A percentile compares a stretch with the other conserved stretches of the same genome.
Conservation (phyloP, 208 protist genomes). For the Leishmania mexicana region DNA sequence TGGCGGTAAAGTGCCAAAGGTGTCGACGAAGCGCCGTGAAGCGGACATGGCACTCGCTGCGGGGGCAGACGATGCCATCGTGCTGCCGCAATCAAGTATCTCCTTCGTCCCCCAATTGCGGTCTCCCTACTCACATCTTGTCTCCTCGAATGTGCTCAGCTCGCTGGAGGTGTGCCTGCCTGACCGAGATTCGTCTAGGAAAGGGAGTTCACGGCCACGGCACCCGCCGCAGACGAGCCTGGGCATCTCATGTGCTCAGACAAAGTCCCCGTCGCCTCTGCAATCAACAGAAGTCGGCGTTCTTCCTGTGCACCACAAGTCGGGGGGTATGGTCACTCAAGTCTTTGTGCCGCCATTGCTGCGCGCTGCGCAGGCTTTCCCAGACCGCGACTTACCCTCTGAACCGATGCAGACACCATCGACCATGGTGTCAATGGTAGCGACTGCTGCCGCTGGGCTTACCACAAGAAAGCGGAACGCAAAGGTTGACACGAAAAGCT, state of each 20-base stretch:
- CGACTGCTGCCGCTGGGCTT: not conserved
- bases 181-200: not conserved
- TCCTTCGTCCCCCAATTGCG: constrained; percentile 1
- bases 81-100: not conserved
- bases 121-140: not conserved
- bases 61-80: constrained; percentile 8
- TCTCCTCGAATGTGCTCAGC: not conserved
- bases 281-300: not conserved
- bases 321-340: not conserved
- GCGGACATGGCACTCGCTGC: constrained; percentile 4
- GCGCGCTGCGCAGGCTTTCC: constrained; percentile 3
- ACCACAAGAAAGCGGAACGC: not conserved
- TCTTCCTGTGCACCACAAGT: not conserved
- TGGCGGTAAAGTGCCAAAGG: not conserved
- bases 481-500: not conserved
- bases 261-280: not conserved
- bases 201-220: not conserved
- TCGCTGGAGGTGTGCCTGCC: constrained; percentile 13
- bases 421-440: no score
- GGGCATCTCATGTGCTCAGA: not conserved
- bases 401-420: not conserved
- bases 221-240: not conserved
- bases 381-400: not conserved
- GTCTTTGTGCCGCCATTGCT: not conserved
- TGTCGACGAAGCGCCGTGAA: constrained; percentile 20